Percentiles rank a stretch among this genome's conserved stretches.
These are phyloP conservation scores for Globisporangium irregulare DNA, from an alignment of 352 stramenopile genomes.

Conservation along the genomic window DNA sequence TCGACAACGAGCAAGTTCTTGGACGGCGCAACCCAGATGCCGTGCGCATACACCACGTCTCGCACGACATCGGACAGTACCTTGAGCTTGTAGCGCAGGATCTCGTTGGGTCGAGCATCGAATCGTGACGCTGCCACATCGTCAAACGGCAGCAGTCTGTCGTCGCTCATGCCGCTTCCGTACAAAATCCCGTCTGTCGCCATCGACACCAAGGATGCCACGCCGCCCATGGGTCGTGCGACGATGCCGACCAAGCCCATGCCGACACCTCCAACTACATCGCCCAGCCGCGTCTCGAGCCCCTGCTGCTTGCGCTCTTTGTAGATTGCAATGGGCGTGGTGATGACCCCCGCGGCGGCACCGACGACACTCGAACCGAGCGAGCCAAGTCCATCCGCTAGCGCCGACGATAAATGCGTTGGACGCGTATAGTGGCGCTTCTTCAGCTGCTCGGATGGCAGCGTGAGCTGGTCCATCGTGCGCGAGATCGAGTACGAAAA, in stretches of 20 bases:
- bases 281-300: slow-evolving; percentile 52
- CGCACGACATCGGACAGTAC: slow-evolving; percentile 50
- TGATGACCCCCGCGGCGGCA: slow-evolving; percentile 71
- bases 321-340: slow-evolving; percentile 72
- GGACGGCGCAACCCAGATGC: slow-evolving; percentile 48
- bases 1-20: slow-evolving; percentile 21
- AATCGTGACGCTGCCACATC: slow-evolving; percentile 27
- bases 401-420: slow-evolving; percentile 55
- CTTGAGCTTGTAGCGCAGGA: slow-evolving; percentile 79
- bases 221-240: slow-evolving; percentile 67
- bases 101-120: slow-evolving; percentile 56
- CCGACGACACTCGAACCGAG: slow-evolving; percentile 75
- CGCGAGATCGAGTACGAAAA: slow-evolving; percentile 82
- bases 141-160: slow-evolving; percentile 31
- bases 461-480: slow-evolving; percentile 77
- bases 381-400: slow-evolving; percentile 63
- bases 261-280: slow-evolving; percentile 65
- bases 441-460: slow-evolving; percentile 57
- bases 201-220: slow-evolving; percentile 76
- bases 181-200: slow-evolving; percentile 74
- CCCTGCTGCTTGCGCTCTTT: slow-evolving; percentile 65
- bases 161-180: slow-evolving; percentile 45
- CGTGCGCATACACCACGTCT: slow-evolving; percentile 61
- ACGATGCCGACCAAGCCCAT: slow-evolving; percentile 81
- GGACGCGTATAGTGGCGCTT: slow-evolving; percentile 64